These are phyloP conservation scores for Eruca vesicaria DNA, from an alignment of 441 rosid species.

Conservation along the genomic window DNA sequence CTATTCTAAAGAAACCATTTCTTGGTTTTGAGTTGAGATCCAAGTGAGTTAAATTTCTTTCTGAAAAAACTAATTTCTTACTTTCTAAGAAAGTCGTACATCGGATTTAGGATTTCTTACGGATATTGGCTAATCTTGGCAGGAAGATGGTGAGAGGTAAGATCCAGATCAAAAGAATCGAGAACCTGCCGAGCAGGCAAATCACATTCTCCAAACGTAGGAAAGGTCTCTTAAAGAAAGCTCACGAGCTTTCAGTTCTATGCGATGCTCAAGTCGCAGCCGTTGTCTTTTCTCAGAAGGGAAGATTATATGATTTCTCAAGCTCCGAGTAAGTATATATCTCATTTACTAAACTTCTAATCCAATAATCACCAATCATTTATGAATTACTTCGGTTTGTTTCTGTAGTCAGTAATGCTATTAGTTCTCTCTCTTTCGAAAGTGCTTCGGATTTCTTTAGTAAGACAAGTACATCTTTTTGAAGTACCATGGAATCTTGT, in stretches of 20 bases:
- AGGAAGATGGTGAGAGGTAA: slow-evolving; percentile 63
- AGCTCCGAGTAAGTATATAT: slow-evolving; percentile 42
- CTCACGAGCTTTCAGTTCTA: slow-evolving; percentile 37
- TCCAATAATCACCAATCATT: neutral
- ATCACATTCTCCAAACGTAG: slow-evolving; percentile 63
- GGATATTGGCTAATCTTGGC: neutral
- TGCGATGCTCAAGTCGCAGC: slow-evolving; percentile 42
- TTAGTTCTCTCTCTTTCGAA: neutral
- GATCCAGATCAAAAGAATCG: slow-evolving; percentile 53
- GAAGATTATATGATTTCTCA: slow-evolving; percentile 47
- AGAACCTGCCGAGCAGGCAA: slow-evolving; percentile 48
- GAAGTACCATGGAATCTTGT: too few relatives aligned
- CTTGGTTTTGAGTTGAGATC: neutral
- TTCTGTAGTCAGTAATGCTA: neutral
- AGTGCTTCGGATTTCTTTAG: too few relatives aligned
- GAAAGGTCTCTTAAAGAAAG: slow-evolving; percentile 63
- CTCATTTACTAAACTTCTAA: neutral
- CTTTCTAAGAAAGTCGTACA: neutral
- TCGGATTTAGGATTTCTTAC: neutral
- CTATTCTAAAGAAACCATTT: neutral
- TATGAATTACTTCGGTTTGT: neutral
- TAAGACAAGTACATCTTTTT: too few relatives aligned
- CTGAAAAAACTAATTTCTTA: neutral
- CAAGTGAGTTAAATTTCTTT: neutral
- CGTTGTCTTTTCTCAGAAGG: slow-evolving; percentile 51